Conservation (phyloP, 371 early-diverging fungal species). For the Massospora cicadina region DNA sequence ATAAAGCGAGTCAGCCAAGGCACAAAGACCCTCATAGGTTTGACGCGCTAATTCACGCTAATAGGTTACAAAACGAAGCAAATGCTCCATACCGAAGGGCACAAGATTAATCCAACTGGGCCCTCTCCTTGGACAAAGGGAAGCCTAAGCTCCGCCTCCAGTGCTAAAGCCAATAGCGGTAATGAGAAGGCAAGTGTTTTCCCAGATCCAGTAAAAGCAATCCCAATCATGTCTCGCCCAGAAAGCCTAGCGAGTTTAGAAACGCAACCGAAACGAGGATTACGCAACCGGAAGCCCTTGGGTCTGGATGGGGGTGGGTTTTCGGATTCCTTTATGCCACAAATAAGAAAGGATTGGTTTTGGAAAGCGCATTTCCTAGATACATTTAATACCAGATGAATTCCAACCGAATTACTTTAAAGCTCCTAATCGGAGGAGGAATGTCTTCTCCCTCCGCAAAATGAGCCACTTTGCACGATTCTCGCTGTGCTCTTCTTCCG, state of each 20-base stretch:
- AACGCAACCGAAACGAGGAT: constrained; percentile 12
- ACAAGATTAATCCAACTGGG: constrained; percentile 73
- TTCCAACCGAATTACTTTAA: constrained; percentile 19
- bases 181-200: constrained; percentile 95
- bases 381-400: not conserved
- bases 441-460: constrained; percentile 50
- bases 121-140: constrained; percentile 77
- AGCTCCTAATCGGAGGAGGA: constrained; percentile 57
- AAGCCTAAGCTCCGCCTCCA: constrained; percentile 59
- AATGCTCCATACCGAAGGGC: constrained; percentile 55
- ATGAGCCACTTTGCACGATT: constrained; percentile 51
- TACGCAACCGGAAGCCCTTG: constrained; percentile 72
- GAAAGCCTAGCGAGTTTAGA: constrained; percentile 21
- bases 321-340: constrained; percentile 53
- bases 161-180: constrained; percentile 65
- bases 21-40: constrained; percentile 53
- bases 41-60: constrained; percentile 74
- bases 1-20: constrained; percentile 39
- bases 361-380: constrained; percentile 62
- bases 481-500: constrained; percentile 28
- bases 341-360: constrained; percentile 62
- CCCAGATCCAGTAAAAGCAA: constrained; percentile 98
- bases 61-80: not conserved
- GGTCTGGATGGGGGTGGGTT: constrained; percentile 95
- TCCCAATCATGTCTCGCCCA: constrained; percentile 88